A percentile compares a stretch with the other conserved stretches of the same genome.
Evolutionary conservation across 78 protist species (phyloP).

Genomic region (Paratrimastix pyriformis): DNA sequence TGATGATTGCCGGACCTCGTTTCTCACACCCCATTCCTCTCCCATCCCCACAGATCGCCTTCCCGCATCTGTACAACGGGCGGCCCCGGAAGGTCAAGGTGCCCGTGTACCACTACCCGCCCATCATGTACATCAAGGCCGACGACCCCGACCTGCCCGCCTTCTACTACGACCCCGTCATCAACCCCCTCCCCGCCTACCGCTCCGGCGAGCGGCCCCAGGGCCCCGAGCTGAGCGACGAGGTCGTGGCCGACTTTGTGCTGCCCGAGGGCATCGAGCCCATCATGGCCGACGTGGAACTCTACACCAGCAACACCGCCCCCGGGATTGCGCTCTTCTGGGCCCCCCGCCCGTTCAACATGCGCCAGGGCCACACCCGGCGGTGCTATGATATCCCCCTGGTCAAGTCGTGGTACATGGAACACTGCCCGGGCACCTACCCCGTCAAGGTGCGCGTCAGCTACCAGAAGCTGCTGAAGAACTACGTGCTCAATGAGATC

Average conservation of each 20-base stretch:
- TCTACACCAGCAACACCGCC: conserved; percentile 78
- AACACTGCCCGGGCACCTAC: conserved; percentile 85
- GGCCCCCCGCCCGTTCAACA: conserved; percentile 95
- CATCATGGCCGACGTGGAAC: conserved; percentile 38
- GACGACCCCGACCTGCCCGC: conserved; percentile 89
- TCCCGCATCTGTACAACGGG: conserved; percentile 93
- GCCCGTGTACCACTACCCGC: conserved; percentile 75
- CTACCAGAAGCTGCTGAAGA: conserved; percentile 96
- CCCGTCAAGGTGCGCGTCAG: conserved; percentile 92
- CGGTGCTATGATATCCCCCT: conserved; percentile 94
- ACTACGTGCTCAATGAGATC: conserved; percentile 79
- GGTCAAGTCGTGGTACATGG: conserved; percentile 78
- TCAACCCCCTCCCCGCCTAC: conserved; percentile 76
- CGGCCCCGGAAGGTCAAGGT: conserved; percentile 82
- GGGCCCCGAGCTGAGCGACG: conserved; percentile 51
- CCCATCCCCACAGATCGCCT: too few species aligned
- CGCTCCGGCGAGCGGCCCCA: not conserved
- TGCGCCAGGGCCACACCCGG: conserved; percentile 76
- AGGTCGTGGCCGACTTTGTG: conserved; percentile 27
- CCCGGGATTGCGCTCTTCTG: conserved; percentile 80
- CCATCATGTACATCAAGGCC: conserved; percentile 61
- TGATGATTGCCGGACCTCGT: too few species aligned
- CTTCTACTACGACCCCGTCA: conserved; percentile 81
- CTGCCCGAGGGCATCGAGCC: conserved; percentile 56
- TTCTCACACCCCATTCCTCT: too few species aligned